Conservation (phyloP, 164 flowering plant species). For the Berberis vulgaris region DNA sequence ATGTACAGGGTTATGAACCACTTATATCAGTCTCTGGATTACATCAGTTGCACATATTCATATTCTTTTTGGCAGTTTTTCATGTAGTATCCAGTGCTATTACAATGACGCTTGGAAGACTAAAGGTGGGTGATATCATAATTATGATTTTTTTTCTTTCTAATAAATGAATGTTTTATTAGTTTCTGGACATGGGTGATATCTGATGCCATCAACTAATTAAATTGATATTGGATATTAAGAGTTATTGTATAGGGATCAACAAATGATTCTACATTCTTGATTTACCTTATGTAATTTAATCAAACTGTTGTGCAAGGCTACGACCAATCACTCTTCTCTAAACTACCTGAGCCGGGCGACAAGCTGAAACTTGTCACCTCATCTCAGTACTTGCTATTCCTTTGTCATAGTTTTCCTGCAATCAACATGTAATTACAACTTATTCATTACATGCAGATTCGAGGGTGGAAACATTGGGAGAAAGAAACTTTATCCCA, state of each 20-base stretch:
- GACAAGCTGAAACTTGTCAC: no score
- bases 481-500: conserved; percentile 62
- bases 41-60: conserved; percentile 92
- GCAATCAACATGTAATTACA: background rate
- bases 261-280: background rate
- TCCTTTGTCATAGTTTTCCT: background rate
- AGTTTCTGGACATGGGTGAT: no score
- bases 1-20: conserved; percentile 49
- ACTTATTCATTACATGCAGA: conserved; percentile 32
- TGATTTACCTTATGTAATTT: no score
- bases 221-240: background rate
- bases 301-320: no score
- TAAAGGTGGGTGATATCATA: conserved; percentile 49
- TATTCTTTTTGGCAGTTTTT: conserved; percentile 83
- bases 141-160: background rate
- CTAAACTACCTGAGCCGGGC: no score
- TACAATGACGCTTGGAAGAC: conserved; percentile 85
- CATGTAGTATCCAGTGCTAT: conserved; percentile 66
- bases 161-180: no score
- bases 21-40: conserved; percentile 59
- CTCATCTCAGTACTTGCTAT: no score
- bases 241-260: background rate
- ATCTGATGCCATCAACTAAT: background rate
- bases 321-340: no score
- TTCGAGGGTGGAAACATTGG: conserved; percentile 92